Conservation (phyloP, 768 basidiomycete species). For the Lactarius psammicola region DNA sequence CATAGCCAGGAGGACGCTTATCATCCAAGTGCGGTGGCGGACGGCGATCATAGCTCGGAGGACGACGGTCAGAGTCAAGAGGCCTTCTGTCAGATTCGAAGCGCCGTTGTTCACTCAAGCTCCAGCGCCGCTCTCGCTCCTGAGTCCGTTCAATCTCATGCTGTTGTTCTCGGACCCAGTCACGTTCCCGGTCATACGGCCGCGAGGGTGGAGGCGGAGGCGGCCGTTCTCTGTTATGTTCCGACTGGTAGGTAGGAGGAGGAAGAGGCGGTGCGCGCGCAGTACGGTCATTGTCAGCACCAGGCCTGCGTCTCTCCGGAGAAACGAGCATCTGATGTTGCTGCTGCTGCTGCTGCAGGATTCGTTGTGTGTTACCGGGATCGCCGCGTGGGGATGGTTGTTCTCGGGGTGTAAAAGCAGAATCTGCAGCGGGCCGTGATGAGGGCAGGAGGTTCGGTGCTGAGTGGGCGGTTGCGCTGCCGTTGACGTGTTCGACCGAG, state of each 20-base stretch:
- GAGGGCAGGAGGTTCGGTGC: not conserved
- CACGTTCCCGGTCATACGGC: slow-evolving; percentile 37
- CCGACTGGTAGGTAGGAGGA: slow-evolving; percentile 33
- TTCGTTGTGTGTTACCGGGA: not conserved
- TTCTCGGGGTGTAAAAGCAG: not conserved
- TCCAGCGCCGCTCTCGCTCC: slow-evolving; percentile 39
- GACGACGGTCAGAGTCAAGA: slow-evolving; percentile 40
- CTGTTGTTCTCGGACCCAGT: slow-evolving; percentile 40
- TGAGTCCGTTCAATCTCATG: slow-evolving; percentile 29
- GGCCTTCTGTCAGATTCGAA: slow-evolving; percentile 43
- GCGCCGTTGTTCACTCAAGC: slow-evolving; percentile 34
- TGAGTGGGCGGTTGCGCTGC: not conserved
- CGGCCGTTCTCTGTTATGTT: slow-evolving; percentile 23
- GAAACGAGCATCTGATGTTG: slow-evolving; percentile 10
- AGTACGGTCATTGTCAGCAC: slow-evolving; percentile 27
- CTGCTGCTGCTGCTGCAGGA: not conserved
- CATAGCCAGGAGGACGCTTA: slow-evolving; percentile 23
- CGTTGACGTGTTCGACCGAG: slow-evolving; percentile 7
- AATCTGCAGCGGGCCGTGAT: not conserved
- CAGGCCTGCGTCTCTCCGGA: slow-evolving; percentile 20
- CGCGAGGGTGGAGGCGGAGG: slow-evolving; percentile 33
- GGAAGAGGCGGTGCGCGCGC: slow-evolving; percentile 14
- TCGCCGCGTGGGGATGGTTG: not conserved
- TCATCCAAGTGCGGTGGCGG: slow-evolving; percentile 29
- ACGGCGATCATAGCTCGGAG: slow-evolving; percentile 28